These are phyloP conservation scores for Handroanthus guayacan DNA, from an alignment of 257 asterid species.

Conservation along the genomic window DNA sequence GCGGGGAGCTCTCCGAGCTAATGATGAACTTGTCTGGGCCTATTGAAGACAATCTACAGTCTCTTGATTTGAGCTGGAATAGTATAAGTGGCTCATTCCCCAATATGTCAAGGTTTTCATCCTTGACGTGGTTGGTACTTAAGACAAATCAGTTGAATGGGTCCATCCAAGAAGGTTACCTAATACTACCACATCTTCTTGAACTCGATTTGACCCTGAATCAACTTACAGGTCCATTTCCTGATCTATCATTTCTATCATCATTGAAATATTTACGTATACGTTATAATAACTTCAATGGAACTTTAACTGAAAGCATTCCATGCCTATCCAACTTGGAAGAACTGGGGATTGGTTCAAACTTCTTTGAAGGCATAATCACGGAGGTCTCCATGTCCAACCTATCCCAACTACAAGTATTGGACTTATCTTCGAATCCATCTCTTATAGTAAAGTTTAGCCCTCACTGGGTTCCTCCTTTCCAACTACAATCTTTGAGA, in stretches of 20 bases:
- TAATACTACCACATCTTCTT: neutral
- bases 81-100: neutral
- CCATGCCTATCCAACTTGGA: neutral
- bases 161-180: neutral
- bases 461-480: neutral
- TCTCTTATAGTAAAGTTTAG: neutral
- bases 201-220: slow-evolving; percentile 1
- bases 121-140: neutral
- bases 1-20: no score
- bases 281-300: slow-evolving; percentile 23
- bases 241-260: neutral
- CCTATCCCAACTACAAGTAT: neutral
- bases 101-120: slow-evolving; percentile 1
- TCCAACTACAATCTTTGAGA: slow-evolving; percentile 14
- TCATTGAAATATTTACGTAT: slow-evolving; percentile 15
- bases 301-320: slow-evolving; percentile 9
- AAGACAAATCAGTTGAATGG: neutral
- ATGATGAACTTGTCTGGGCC: no score
- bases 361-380: no score
- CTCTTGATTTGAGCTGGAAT: slow-evolving; percentile 10
- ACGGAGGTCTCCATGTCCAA: no score
- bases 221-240: neutral
- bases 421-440: slow-evolving; percentile 16
- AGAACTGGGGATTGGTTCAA: no score
- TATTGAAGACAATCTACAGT: neutral